Conservation (phyloP, 768 basidiomycete genomes). For the Cystofilobasidium macerans region DNA sequence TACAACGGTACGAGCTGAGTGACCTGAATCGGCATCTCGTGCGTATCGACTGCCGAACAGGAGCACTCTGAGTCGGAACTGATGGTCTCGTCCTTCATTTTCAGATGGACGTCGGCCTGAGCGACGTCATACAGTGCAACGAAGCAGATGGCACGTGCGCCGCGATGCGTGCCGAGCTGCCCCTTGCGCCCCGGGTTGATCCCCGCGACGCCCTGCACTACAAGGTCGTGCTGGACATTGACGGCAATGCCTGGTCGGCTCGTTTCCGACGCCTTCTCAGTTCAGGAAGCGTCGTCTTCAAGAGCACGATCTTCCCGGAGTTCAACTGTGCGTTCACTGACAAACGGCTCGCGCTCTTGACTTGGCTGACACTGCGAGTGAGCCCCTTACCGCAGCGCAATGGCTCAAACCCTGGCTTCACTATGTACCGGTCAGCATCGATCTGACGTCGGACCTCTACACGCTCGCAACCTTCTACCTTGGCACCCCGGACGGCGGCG, state of each 20-base stretch:
- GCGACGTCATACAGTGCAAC: slow-evolving; percentile 12
- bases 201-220: neutral
- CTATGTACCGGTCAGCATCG: slow-evolving; percentile 34
- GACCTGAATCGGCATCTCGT: slow-evolving; percentile 11
- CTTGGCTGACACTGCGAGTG: neutral
- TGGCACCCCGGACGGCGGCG: slow-evolving; percentile 3
- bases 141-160: slow-evolving; percentile 18
- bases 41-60: too few species aligned
- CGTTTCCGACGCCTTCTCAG: slow-evolving; percentile 14
- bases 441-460: slow-evolving; percentile 24
- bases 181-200: neutral
- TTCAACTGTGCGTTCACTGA: slow-evolving; percentile 11
- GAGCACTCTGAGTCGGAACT: too few species aligned
- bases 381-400: neutral
- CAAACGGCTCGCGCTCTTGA: neutral
- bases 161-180: neutral
- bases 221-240: neutral
- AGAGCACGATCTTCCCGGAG: slow-evolving; percentile 10
- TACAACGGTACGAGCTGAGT: neutral
- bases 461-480: slow-evolving; percentile 5
- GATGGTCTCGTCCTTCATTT: too few species aligned
- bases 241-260: slow-evolving; percentile 22
- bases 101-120: slow-evolving; percentile 21
- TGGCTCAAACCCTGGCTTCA: slow-evolving; percentile 37
- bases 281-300: slow-evolving; percentile 11